A percentile compares a stretch with the other conserved stretches of the same genome.
phyloP scores from a whole-genome alignment of 352 stramenopile species.

The Phytophthora hybrid region DNA sequence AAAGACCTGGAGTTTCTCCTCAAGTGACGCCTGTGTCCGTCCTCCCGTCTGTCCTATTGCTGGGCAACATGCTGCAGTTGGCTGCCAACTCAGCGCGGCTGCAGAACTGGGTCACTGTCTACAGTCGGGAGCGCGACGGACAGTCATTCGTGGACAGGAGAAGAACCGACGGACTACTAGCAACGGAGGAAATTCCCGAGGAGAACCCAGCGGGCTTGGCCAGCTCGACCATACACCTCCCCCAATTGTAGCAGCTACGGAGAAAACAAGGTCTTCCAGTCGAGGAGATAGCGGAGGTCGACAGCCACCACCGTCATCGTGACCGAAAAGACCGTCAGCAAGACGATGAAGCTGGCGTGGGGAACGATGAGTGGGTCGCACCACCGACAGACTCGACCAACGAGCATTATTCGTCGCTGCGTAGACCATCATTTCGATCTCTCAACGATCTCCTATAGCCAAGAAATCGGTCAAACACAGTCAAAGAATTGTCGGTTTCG shows the following conservation, averaged over 20 bases:
- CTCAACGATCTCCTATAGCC: constrained; percentile 27
- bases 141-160: constrained; percentile 23
- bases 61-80: too few relatives aligned
- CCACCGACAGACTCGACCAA: constrained; percentile 12
- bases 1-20: too few relatives aligned
- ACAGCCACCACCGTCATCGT: constrained; percentile 42
- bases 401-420: constrained; percentile 37
- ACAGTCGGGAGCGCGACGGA: too few relatives aligned
- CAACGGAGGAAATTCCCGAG: constrained; percentile 19
- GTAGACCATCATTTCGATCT: constrained; percentile 29
- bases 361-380: constrained; percentile 20
- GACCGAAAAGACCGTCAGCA: constrained; percentile 37
- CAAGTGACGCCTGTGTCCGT: too few relatives aligned
- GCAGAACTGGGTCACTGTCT: too few relatives aligned
- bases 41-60: too few relatives aligned
- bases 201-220: constrained; percentile 32
- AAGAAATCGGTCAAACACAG: background rate
- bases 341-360: constrained; percentile 34
- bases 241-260: constrained; percentile 5
- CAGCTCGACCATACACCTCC: constrained; percentile 54
- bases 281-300: constrained; percentile 36
- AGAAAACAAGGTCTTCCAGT: constrained; percentile 32
- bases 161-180: constrained; percentile 23
- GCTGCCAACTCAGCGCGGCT: too few relatives aligned
- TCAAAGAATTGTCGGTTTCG: too few relatives aligned